Evolutionary conservation across 306 rosid species (phyloP).

Genomic region (Vicia villosa): DNA sequence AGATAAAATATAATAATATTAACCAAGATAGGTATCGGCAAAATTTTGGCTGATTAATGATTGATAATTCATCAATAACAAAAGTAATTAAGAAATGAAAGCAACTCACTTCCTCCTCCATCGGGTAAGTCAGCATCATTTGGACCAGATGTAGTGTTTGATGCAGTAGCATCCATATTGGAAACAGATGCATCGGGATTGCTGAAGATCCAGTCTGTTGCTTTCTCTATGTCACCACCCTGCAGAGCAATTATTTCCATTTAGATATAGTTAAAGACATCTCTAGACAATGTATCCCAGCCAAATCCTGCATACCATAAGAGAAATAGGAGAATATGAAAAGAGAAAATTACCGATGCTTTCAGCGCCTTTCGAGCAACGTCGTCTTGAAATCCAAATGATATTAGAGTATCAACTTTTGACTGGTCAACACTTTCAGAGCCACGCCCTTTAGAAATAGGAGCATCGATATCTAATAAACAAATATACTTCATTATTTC

Average conservation of each 20-base stretch:
- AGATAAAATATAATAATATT: neutral
- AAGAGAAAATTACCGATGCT: conserved; percentile 68
- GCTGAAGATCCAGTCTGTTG: conserved; percentile 97
- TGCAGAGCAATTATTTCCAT: conserved; percentile 37
- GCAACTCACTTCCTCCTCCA: conserved; percentile 94
- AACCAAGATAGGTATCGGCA: neutral
- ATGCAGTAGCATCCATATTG: conserved; percentile 67
- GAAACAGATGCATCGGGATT: conserved; percentile 74
- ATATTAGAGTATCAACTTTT: conserved; percentile 73
- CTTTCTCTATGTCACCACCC: conserved; percentile 96
- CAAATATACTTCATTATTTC: conserved; percentile 19
- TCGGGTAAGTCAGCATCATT: conserved; percentile 63
- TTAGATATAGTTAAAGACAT: conserved; percentile 9
- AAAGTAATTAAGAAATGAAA: conserved; percentile 6
- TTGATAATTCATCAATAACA: neutral
- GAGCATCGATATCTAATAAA: conserved; percentile 68
- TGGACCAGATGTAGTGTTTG: conserved; percentile 43
- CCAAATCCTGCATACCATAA: too few relatives aligned
- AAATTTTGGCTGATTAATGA: neutral
- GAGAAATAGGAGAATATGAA: neutral
- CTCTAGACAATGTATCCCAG: neutral
- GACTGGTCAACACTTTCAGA: conserved; percentile 65
- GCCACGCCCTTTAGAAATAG: conserved; percentile 57
- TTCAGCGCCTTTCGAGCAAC: conserved; percentile 76
- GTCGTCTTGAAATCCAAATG: conserved; percentile 93